A percentile compares a stretch with the other conserved stretches of the same genome.
phyloP scores from a whole-genome alignment of 257 asterid genomes.

The Anisodus acutangulus region DNA sequence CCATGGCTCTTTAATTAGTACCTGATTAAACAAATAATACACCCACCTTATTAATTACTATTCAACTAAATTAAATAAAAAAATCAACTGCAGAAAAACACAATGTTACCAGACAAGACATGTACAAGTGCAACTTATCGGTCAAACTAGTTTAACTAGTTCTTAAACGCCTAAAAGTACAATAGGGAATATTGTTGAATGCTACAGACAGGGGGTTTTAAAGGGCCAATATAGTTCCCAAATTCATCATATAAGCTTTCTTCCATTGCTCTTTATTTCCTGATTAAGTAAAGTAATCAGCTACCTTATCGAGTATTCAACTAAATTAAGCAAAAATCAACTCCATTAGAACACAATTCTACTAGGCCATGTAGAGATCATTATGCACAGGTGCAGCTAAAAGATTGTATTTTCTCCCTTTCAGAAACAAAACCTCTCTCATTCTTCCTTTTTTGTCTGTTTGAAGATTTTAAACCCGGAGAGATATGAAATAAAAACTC shows the following conservation, averaged over 20 bases:
- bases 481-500: too few relatives aligned
- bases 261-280: conserved; percentile 60
- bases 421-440: too few relatives aligned
- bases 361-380: not conserved
- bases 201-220: too few relatives aligned
- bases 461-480: too few relatives aligned
- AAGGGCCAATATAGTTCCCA: conserved; percentile 92
- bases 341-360: not conserved
- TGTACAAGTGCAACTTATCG: not conserved
- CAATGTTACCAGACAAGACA: not conserved
- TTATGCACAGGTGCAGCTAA: too few relatives aligned
- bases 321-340: too few relatives aligned
- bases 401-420: too few relatives aligned
- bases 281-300: not conserved
- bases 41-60: too few relatives aligned
- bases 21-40: too few relatives aligned
- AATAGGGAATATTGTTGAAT: too few relatives aligned
- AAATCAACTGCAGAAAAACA: not conserved
- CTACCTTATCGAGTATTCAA: not conserved
- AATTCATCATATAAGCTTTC: conserved; percentile 94
- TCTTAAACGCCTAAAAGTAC: too few relatives aligned
- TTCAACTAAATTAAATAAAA: not conserved
- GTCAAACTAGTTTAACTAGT: not conserved
- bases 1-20: conserved; percentile 51
- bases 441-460: too few relatives aligned